Conservation (phyloP, 176 grass and related monocot species). For the Phoenix dactylifera region DNA sequence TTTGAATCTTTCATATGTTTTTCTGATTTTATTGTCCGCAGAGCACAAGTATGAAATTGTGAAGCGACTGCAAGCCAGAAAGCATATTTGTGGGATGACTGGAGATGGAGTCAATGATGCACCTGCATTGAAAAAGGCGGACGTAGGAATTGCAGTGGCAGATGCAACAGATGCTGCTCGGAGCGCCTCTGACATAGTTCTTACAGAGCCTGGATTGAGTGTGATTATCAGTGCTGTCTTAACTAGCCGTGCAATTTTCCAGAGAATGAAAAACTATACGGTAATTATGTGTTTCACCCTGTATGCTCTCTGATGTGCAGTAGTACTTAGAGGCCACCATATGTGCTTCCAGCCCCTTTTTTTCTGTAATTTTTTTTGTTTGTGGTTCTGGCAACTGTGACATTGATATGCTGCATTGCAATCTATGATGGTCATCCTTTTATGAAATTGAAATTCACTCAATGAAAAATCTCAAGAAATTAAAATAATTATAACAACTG, state of each 20-base stretch:
- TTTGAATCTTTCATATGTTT: conserved; percentile 9
- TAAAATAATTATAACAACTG: too few species aligned
- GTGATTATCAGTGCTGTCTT: conserved; percentile 56
- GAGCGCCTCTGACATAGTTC: conserved; percentile 52
- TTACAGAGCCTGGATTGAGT: conserved; percentile 56
- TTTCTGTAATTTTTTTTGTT: too few species aligned
- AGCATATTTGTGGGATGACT: conserved; percentile 62
- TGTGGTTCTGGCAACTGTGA: too few species aligned
- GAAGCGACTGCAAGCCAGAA: conserved; percentile 45
- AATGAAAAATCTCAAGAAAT: too few species aligned
- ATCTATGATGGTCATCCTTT: too few species aligned
- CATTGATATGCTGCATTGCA: too few species aligned
- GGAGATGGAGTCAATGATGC: conserved; percentile 60
- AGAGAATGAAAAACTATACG: conserved; percentile 61
- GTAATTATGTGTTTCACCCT: conserved; percentile 19
- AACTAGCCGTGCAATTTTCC: conserved; percentile 50
- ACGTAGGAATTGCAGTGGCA: conserved; percentile 53
- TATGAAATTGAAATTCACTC: too few species aligned
- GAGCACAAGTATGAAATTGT: conserved; percentile 67
- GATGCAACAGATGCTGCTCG: conserved; percentile 57
- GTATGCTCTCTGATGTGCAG: too few species aligned
- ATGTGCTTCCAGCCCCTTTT: too few species aligned
- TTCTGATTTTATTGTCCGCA: conserved; percentile 20
- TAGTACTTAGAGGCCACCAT: too few species aligned
- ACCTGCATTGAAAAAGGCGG: conserved; percentile 48